These are phyloP conservation scores for Nitzschia palea DNA, from an alignment of 108 stramenopile genomes.

Conservation along the genomic window DNA sequence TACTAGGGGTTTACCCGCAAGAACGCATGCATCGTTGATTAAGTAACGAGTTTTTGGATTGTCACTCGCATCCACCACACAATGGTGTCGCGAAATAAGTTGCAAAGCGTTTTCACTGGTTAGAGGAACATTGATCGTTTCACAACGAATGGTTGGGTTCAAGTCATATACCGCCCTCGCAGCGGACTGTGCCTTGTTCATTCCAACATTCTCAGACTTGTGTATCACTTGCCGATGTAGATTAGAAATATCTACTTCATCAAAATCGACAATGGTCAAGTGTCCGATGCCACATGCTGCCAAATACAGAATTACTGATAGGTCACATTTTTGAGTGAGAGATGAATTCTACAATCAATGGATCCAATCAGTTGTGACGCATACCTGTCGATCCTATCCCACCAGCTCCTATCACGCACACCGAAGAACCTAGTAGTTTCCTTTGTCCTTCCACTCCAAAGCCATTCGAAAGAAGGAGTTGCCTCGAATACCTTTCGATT, in stretches of 20 bases:
- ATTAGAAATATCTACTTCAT: conserved; percentile 92
- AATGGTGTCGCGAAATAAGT: conserved; percentile 61
- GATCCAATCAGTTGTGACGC: too few species aligned
- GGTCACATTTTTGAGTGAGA: too few species aligned
- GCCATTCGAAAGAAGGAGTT: conserved; percentile 66
- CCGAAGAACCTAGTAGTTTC: conserved; percentile 60
- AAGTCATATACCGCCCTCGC: conserved; percentile 52
- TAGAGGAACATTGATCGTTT: conserved; percentile 31
- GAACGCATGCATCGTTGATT: conserved; percentile 93
- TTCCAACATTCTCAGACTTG: conserved; percentile 56
- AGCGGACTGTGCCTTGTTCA: conserved; percentile 85
- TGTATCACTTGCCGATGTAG: conserved; percentile 97
- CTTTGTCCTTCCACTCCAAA: conserved; percentile 82
- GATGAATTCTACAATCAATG: too few species aligned
- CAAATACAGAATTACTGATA: conserved; percentile 64
- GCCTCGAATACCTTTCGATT: conserved; percentile 82
- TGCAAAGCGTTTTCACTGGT: conserved; percentile 60
- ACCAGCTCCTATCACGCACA: conserved; percentile 83
- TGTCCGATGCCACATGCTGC: conserved; percentile 79
- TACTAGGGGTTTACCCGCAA: conserved; percentile 71
- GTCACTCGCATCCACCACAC: conserved; percentile 94
- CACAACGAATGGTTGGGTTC: conserved; percentile 68
- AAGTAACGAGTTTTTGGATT: conserved; percentile 96
- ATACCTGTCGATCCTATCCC: conserved; percentile 77
- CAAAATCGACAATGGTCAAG: conserved; percentile 92